Base-by-base conservation (phyloP, 129 eudicot species). In the Escallonia rubra region DNA sequence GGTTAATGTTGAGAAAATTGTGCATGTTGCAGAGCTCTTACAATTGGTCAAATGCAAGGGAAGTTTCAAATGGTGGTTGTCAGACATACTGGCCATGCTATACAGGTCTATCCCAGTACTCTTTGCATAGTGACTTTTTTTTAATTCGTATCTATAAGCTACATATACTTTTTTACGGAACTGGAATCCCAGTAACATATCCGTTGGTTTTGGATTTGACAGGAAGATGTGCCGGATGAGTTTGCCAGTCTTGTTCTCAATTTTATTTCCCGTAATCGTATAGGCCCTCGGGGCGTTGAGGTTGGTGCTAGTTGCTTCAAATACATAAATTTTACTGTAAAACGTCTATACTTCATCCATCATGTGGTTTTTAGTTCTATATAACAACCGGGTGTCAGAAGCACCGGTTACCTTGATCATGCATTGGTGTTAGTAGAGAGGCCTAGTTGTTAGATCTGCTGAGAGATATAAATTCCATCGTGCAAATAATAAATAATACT, bases 31-130 rank as follows among this genome's bases (percentile, higher is more conserved):
- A 93, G 99, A 82, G 57, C 90, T 72, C 95, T 93, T 59, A 93
- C 99, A 55, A 93, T 93, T n/a, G 99, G 99, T 74, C 99, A 89
- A 75, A 93, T 93, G 99, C 99, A 93, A 80, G 99, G 99, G 42
- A 93, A 93, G 82, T 93, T 86, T 75, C 99, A 93, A 72, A 93
- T 93, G 99, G 88, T 89, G 65, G 88, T 93, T 8, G 95, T 93
- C 55, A 86, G 96, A 66, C 99, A 93, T 64, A 93, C 96, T 23
- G 99, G 99, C 57, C 99, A 93, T 86, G 93, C 96, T 67, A 93
- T 93, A 80, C 99, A 93, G 96, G 98, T 93, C 47, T 46, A 38
- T n/a, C 55, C 73, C 57, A 12, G 5, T 60, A 48, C 3, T 43
- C 14, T 47, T 60, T 23, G 14, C 38, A 40, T 11, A 14, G 16